Evolutionary conservation across 768 basidiomycete species (phyloP), one percentile per base, ranked within the genome.

Genomic region (Suillus paluster): DNA sequence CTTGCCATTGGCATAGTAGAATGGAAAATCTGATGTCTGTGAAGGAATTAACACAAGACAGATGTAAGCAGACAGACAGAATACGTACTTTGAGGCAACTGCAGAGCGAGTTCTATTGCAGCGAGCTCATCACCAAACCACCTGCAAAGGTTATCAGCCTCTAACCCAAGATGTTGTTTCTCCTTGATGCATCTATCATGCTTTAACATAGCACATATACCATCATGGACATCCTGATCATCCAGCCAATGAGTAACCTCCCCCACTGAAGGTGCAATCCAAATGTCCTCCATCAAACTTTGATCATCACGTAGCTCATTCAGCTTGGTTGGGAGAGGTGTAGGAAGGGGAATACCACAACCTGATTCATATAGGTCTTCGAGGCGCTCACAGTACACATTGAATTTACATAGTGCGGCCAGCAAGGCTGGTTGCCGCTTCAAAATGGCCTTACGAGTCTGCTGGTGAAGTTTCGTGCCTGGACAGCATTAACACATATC

Each of bases 221-320:
- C 76, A 0, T 68, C 58, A 2, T 68, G 72, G 1, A 77, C 68
- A 12, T 70, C 63, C 1, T 46, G 21, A 49, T 81, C 74, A 6
- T 73, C 65, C 0, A 79, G 67, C 79, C 80, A 81, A 11, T 56
- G 57, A 8, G 71, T 75, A 0, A 65, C 49, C 9, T 60, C 50
- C 2, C 21, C 59, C 0, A 49, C 34, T 5, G 67, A 53, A 0
- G 67, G 68, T 0, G 62, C 63, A 5, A 78, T 75, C 77, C 77
- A 80, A 0, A 79, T 68, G 58, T 79, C 78, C 42, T 79, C 71
- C 71, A 80, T 72, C 0, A 82, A 65, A 0, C 44, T 59, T 0
- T 73, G 52, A 21, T 70, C 46, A 6, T 58, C 56, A 2, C 53
- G 41, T 2, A 72, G 63, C 2, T 62, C 57, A 2, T 58, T 54